phyloP scores from a whole-genome alignment of 768 basidiomycete genomes.

The Amanita muscaria region DNA sequence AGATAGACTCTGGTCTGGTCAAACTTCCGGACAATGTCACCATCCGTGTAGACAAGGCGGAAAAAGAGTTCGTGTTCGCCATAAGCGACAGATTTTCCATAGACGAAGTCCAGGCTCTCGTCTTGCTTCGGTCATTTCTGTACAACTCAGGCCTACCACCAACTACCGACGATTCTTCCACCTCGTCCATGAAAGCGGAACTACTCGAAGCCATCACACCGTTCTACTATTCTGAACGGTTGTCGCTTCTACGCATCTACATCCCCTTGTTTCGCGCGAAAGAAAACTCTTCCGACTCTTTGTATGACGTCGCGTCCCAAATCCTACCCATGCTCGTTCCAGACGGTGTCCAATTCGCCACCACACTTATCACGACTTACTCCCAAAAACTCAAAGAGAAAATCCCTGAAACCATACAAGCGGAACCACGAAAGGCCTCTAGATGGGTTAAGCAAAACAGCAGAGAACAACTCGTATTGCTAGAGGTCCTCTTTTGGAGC shows the following conservation, averaged over 20 bases:
- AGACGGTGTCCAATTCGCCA: slow-evolving; percentile 55
- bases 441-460: slow-evolving; percentile 66
- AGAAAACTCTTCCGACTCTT: slow-evolving; percentile 44
- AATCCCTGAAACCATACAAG: slow-evolving; percentile 35
- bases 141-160: slow-evolving; percentile 68
- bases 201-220: slow-evolving; percentile 65
- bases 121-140: slow-evolving; percentile 68
- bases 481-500: slow-evolving; percentile 85
- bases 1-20: slow-evolving; percentile 59
- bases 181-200: slow-evolving; percentile 40
- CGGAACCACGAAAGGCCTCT: slow-evolving; percentile 51
- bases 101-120: slow-evolving; percentile 72
- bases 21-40: slow-evolving; percentile 58
- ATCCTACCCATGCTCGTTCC: slow-evolving; percentile 53
- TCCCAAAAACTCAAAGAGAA: slow-evolving; percentile 39
- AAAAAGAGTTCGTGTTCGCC: slow-evolving; percentile 61
- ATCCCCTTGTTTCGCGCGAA: slow-evolving; percentile 70
- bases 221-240: slow-evolving; percentile 76
- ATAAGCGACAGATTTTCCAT: slow-evolving; percentile 68
- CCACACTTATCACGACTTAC: slow-evolving; percentile 54
- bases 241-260: slow-evolving; percentile 59
- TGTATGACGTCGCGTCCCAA: slow-evolving; percentile 45
- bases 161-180: slow-evolving; percentile 33
- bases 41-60: slow-evolving; percentile 54
- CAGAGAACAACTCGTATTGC: slow-evolving; percentile 68